Evolutionary conservation across 1,284 basidiomycete genomes (phyloP).

Genomic region (Ceratobasidium sp.): DNA sequence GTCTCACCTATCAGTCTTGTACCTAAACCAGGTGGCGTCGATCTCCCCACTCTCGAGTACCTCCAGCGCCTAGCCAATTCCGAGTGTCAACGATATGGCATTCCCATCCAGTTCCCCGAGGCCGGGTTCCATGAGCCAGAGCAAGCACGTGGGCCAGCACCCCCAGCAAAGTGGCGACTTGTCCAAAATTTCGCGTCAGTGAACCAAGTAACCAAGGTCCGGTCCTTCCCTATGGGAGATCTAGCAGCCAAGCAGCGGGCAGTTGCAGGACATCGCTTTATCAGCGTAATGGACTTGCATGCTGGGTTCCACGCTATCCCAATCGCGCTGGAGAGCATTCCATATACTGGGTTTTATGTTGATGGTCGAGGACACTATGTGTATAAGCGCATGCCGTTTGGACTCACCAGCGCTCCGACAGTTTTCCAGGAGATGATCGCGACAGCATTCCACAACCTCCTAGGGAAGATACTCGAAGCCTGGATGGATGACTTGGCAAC

Average conservation of each 20-base stretch:
- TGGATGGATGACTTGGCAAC: constrained; percentile 44
- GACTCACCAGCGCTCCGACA: constrained; percentile 41
- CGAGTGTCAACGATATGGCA: constrained; percentile 21
- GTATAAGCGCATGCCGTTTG: constrained; percentile 42
- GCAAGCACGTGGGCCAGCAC: background rate
- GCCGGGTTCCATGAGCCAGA: background rate
- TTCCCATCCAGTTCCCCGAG: constrained; percentile 13
- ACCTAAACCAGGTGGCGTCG: constrained; percentile 39
- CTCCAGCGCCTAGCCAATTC: constrained; percentile 40
- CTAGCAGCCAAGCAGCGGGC: constrained; percentile 27
- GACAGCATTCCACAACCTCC: constrained; percentile 36
- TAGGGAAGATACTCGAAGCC: constrained; percentile 24
- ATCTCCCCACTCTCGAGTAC: constrained; percentile 18
- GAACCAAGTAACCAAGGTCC: constrained; percentile 44
- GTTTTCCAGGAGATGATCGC: constrained; percentile 40
- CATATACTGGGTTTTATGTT: constrained; percentile 42
- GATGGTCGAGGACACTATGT: constrained; percentile 43
- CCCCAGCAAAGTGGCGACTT: constrained; percentile 42
- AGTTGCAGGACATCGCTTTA: constrained; percentile 39
- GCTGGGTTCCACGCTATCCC: constrained; percentile 41
- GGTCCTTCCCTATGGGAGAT: constrained; percentile 29
- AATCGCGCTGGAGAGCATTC: constrained; percentile 21
- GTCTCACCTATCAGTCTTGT: constrained; percentile 5
- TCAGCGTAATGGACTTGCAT: constrained; percentile 39
- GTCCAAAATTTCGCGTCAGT: constrained; percentile 44